Percentiles rank a stretch among this genome's conserved stretches.
Evolutionary conservation across 2,329 filamentous ascomycete genomes (phyloP).

Genomic region (Colletotrichum tofieldiae): DNA sequence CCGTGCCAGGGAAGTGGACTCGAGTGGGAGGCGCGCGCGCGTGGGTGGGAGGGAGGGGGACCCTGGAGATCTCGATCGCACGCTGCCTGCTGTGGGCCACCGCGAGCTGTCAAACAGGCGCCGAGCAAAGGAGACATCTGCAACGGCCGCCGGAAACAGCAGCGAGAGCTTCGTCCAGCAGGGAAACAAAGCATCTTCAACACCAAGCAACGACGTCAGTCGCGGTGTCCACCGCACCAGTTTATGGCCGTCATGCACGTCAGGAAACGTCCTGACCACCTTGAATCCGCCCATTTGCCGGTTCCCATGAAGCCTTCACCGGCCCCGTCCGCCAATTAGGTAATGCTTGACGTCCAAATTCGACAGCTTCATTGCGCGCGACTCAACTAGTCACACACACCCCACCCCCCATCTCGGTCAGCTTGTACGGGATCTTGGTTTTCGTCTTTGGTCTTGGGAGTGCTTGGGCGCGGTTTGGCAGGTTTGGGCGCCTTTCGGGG

Average conservation of each 20-base stretch:
- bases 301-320: neutral
- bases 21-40: neutral
- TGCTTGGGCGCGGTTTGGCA: neutral
- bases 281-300: neutral
- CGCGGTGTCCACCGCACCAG: neutral
- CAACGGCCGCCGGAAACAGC: slow-evolving; percentile 4
- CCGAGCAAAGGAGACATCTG: slow-evolving; percentile 5
- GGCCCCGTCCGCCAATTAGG: slow-evolving; percentile 22
- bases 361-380: slow-evolving; percentile 9
- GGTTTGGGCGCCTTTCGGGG: neutral
- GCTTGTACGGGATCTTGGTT: slow-evolving; percentile 20
- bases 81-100: neutral
- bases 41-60: slow-evolving; percentile 12
- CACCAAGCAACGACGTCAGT: slow-evolving; percentile 2
- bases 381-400: neutral
- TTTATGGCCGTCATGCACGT: slow-evolving; percentile 21
- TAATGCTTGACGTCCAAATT: slow-evolving; percentile 24
- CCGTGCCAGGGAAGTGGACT: slow-evolving; percentile 28
- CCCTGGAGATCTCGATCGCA: slow-evolving; percentile 38
- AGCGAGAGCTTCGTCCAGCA: neutral
- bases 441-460: slow-evolving; percentile 1
- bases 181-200: neutral
- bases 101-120: slow-evolving; percentile 18
- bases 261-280: neutral
- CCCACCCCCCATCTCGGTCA: slow-evolving; percentile 11